Evolutionary conservation across 225 moss, liverwort and hornwort genomes (phyloP), one percentile per base, ranked within the genome.

Genomic region (Antitrichia curtipendula): DNA sequence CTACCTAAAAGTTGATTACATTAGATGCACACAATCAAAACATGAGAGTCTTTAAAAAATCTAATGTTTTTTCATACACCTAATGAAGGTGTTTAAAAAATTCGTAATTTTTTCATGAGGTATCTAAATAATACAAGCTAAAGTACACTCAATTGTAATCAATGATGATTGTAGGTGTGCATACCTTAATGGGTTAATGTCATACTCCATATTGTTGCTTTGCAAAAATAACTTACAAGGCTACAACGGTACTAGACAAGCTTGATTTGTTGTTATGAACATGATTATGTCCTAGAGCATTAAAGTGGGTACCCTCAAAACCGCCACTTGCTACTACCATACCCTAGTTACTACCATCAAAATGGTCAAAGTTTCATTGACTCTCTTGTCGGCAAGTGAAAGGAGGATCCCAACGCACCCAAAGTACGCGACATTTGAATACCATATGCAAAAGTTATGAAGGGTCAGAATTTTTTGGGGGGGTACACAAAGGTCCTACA

Each of bases 41-140:
- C 4, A 7, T 38, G 7, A 68, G 1, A n/a, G n/a, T n/a, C n/a
- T n/a, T n/a, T n/a, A n/a, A n/a, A n/a, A 12, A 22, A 2, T 9
- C 32, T 68, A 22, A 7, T 68, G 2, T 38, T 68, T 12, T 68
- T n/a, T 38, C 23, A 13, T 22, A 68, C 38, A 13, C 4, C 1
- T 38, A 7, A 12, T 38, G 1, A 38, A 68, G 31, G 4, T 22
- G 22, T 12, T 68, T n/a, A 12, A 22, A 68, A 6, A 38, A 12
- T 3, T 68, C 6, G 22, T 22, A 12, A 23, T 0, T 68, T 68
- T 21, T 68, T 38, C 3, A 13, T 23, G 38, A 0, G 0, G 1
- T 38, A 2, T 38, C 22, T 4, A 68, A 38, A 68, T 23, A 38
- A 23, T 68, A 4, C 4, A 13, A 4, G 4, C 38, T 68, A 23